Evolutionary conservation across 805 yeast genomes (phyloP).

Genomic region (Cyberlindnera samutprakarnensis): DNA sequence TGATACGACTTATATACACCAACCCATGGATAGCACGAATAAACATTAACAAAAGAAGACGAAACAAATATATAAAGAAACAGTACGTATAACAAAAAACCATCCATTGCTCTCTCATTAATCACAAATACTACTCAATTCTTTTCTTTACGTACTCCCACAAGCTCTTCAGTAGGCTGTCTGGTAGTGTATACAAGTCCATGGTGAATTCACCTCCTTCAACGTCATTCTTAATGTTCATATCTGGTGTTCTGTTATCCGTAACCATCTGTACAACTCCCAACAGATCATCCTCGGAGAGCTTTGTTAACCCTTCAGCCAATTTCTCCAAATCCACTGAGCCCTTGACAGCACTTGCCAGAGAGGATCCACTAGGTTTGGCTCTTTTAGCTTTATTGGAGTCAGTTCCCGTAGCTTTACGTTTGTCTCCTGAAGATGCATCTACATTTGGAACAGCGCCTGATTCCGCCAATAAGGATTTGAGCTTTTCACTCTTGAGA

Average conservation of each 20-base stretch:
- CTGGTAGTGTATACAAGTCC: slow-evolving; percentile 92
- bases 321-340: slow-evolving; percentile 81
- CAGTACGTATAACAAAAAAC: no score
- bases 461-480: slow-evolving; percentile 65
- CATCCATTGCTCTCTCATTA: no score
- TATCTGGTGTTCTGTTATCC: slow-evolving; percentile 88
- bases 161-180: slow-evolving; percentile 78
- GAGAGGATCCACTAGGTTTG: slow-evolving; percentile 9
- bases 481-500: slow-evolving; percentile 58
- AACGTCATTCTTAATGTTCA: slow-evolving; percentile 91
- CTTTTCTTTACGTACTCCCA: slow-evolving; percentile 91
- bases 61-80: neutral
- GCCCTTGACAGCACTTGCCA: slow-evolving; percentile 55
- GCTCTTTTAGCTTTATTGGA: slow-evolving; percentile 25
- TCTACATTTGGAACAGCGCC: slow-evolving; percentile 68
- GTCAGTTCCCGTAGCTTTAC: slow-evolving; percentile 23
- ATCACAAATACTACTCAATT: slow-evolving; percentile 28
- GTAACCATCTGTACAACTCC: slow-evolving; percentile 97
- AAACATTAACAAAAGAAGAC: no score
- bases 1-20: no score
- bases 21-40: no score
- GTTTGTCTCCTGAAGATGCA: slow-evolving; percentile 28
- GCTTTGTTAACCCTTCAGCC: slow-evolving; percentile 82
- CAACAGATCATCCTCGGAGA: slow-evolving; percentile 85
- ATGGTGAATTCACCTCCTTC: slow-evolving; percentile 97